phyloP scores from a whole-genome alignment of 805 yeast genomes.

The Metschnikowia koreensis region DNA sequence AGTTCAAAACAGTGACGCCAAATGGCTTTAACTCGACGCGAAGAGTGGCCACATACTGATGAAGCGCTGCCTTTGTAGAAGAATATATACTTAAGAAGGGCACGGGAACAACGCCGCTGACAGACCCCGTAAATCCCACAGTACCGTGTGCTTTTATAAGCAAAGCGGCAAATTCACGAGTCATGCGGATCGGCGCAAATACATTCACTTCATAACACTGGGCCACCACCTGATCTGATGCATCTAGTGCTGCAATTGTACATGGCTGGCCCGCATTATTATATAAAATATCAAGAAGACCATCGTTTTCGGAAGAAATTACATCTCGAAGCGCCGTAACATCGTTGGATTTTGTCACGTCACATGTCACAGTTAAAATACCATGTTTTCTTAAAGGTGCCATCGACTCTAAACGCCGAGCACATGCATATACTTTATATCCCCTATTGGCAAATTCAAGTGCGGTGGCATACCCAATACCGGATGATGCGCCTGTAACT shows the following conservation, averaged over 20 bases:
- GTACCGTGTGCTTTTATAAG: conserved; percentile 65
- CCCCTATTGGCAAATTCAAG: conserved; percentile 48
- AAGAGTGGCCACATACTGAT: conserved; percentile 61
- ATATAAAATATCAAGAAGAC: conserved; percentile 55
- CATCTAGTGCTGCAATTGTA: conserved; percentile 67
- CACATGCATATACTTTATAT: conserved; percentile 66
- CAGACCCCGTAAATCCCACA: conserved; percentile 71
- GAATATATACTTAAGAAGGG: conserved; percentile 69
- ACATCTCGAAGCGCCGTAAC: conserved; percentile 45
- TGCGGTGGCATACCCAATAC: conserved; percentile 52
- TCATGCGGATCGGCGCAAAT: conserved; percentile 63
- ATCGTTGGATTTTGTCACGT: conserved; percentile 52
- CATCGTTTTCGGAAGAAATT: conserved; percentile 43
- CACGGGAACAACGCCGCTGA: conserved; percentile 62
- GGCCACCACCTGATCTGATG: conserved; percentile 48
- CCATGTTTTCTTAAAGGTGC: conserved; percentile 44
- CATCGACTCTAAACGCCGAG: conserved; percentile 65
- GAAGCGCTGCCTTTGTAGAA: conserved; percentile 73
- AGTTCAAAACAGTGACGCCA: conserved; percentile 65
- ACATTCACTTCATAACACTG: conserved; percentile 65
- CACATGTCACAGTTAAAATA: conserved; percentile 49
- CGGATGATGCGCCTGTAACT: conserved; percentile 59
- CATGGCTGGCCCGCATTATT: conserved; percentile 80
- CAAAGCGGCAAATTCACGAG: conserved; percentile 53
- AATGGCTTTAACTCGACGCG: conserved; percentile 68